A percentile compares a stretch with the other conserved stretches of the same genome.
Conservation (phyloP, 78 protist species). For the Protostelium mycophagum region DNA sequence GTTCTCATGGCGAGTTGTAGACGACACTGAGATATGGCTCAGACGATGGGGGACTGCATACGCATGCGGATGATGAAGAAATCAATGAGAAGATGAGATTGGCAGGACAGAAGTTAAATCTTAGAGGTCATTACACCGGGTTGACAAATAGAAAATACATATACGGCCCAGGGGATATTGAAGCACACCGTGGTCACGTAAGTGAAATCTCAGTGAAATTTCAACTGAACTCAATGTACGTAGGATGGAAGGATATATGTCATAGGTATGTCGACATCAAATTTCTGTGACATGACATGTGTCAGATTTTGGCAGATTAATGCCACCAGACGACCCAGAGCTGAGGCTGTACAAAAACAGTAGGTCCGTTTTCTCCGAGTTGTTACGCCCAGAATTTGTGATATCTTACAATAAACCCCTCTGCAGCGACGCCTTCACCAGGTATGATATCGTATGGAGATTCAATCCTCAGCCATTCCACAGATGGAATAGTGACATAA, state of each 20-base stretch:
- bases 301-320: neutral
- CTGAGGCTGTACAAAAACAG: neutral
- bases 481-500: no score
- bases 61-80: slow-evolving; percentile 6
- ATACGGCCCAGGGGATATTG: slow-evolving; percentile 67
- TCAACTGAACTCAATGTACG: neutral
- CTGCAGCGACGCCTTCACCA: slow-evolving; percentile 30
- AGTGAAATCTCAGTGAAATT: neutral
- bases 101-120: slow-evolving; percentile 43
- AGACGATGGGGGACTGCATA: slow-evolving; percentile 34
- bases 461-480: neutral
- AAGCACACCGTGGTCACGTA: slow-evolving; percentile 46
- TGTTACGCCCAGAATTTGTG: slow-evolving; percentile 58
- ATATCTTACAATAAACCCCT: slow-evolving; percentile 34
- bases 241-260: slow-evolving; percentile 49
- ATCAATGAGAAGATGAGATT: slow-evolving; percentile 26
- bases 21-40: slow-evolving; percentile 49
- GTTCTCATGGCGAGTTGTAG: neutral
- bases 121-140: slow-evolving; percentile 58
- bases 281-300: neutral
- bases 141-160: slow-evolving; percentile 14
- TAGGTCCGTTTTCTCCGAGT: slow-evolving; percentile 15
- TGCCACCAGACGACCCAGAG: neutral
- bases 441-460: neutral
- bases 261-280: slow-evolving; percentile 24